Base-by-base conservation (phyloP, 2,329 filamentous ascomycete species). In the Aspergillus flavus region DNA sequence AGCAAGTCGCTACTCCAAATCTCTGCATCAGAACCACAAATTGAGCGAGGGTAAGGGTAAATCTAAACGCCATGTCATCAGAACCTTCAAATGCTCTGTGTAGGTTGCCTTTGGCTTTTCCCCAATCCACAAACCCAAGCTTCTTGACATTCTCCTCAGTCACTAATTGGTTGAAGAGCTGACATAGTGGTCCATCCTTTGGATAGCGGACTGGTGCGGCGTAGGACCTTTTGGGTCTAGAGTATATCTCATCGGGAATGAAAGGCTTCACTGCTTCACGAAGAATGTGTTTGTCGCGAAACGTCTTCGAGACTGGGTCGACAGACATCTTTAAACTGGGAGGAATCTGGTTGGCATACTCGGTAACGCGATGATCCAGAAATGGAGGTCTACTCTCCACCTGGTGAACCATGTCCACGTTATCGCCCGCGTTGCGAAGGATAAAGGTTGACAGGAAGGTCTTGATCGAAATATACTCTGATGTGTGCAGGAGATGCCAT, bases 231-330 rank as follows among this genome's bases (percentile, higher is more conserved):
- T 86, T 86, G 64, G 74, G 81, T 11, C 82, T 74, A 34, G 76
- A 71, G 69, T 85, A 86, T 5, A 86, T 69, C 71, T 86, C 84
- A 16, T 82, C 73, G 0, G 83, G 84, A 61, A 86, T 79, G 66
- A 81, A 86, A 3, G 83, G 82, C 61, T 77, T 79, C 23, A 75
- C 77, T 0, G 83, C 84, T 66, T 86, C 81, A 3, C 82, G 79
- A 1, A 86, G 76, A 32, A 86, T 80, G 77, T 81, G 83, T 64
- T 86, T 85, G 71, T 85, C 83, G 1, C 69, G 70, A 46, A 82
- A 74, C 1, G 66, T 63, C 12, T 68, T 66, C 16, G 63, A 60
- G 7, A 52, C 53, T 1, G 64, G 45, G 7, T 63, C 60, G 50
- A 62, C 66, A 14, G 72, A 63, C 28, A 69, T 64, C 59, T 77